Conservation (phyloP, 345 rosid species). For the Salix purpurea region DNA sequence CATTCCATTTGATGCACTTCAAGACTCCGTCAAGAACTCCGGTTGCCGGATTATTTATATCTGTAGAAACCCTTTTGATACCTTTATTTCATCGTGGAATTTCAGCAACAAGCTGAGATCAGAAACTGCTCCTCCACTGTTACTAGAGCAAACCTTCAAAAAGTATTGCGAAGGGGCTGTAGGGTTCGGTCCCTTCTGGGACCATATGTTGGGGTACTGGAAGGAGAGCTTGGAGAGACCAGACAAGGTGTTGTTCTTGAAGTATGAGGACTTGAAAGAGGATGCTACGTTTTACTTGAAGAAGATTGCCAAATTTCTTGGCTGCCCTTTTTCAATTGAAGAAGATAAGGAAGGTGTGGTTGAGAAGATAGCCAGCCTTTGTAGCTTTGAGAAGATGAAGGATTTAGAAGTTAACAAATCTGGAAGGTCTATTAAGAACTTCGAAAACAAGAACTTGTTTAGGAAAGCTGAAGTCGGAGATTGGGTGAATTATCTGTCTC, state of each 20-base stretch:
- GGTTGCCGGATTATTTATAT: constrained; percentile 17
- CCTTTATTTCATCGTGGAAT: constrained; percentile 25
- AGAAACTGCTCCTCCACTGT: constrained; percentile 4
- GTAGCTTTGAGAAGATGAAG: constrained; percentile 22
- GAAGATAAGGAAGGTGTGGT: constrained; percentile 10
- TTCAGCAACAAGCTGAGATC: constrained; percentile 17
- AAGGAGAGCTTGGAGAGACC: constrained; percentile 25
- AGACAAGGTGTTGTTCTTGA: constrained; percentile 26
- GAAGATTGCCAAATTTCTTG: constrained; percentile 18
- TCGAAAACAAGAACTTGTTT: constrained; percentile 13
- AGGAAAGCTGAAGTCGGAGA: constrained; percentile 20
- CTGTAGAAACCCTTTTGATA: constrained; percentile 27
- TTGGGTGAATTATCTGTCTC: constrained; percentile 18
- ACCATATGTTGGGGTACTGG: constrained; percentile 36
- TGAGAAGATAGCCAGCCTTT: constrained; percentile 11
- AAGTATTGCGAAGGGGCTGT: constrained; percentile 29
- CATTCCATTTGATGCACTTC: constrained; percentile 5
- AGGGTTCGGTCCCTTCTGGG: constrained; percentile 40
- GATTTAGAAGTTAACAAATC: constrained; percentile 18
- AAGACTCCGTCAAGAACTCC: constrained; percentile 10
- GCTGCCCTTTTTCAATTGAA: constrained; percentile 10
- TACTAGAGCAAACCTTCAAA: constrained; percentile 32
- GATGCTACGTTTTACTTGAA: constrained; percentile 18
- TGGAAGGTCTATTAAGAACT: constrained; percentile 6
- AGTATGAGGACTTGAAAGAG: constrained; percentile 37